phyloP scores from a whole-genome alignment of 208 protist genomes.

The Trypanosoma scelopori region DNA sequence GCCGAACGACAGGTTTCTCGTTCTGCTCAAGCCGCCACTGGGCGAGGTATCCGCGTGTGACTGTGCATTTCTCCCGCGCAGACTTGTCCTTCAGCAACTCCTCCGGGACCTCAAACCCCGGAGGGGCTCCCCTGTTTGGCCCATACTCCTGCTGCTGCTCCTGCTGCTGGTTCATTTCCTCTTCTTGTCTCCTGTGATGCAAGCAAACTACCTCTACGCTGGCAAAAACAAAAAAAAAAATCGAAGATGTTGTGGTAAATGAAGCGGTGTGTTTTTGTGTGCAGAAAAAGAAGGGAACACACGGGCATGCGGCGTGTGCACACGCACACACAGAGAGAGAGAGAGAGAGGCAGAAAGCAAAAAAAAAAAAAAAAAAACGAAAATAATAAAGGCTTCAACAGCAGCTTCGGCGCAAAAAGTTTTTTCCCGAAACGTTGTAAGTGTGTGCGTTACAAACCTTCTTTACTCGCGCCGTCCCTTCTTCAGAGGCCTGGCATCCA shows the following conservation, averaged over 20 bases:
- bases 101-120: conserved; percentile 34
- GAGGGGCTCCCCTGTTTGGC: no score
- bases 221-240: no score
- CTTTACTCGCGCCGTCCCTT: conserved; percentile 68
- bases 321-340: neutral
- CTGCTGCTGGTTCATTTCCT: neutral
- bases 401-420: no score
- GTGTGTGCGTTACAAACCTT: neutral
- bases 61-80: conserved; percentile 29
- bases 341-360: conserved; percentile 2
- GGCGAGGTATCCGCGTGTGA: conserved; percentile 53
- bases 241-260: no score
- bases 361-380: no score
- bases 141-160: no score
- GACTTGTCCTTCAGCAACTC: conserved; percentile 53
- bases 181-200: neutral
- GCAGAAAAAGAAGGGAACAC: no score
- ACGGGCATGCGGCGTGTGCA: no score
- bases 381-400: no score
- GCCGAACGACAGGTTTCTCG: conserved; percentile 56
- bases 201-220: no score
- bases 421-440: no score
- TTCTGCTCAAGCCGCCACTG: conserved; percentile 74
- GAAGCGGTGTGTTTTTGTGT: no score
- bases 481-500: conserved; percentile 61